phyloP scores from a whole-genome alignment of 257 asterid genomes.

The Gynochthodes officinalis region DNA sequence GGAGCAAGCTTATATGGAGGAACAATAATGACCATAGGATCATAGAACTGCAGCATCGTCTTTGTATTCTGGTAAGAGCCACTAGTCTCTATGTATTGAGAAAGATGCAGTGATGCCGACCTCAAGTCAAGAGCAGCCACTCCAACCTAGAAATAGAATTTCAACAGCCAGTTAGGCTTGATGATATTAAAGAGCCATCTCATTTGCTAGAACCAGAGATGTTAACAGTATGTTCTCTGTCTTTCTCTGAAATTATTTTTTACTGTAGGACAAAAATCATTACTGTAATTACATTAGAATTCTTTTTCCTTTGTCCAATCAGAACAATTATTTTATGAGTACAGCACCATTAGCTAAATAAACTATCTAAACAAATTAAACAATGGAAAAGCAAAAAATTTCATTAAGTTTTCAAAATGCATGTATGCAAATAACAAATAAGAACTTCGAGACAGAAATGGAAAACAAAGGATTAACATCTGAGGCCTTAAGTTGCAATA shows the following conservation, averaged over 20 bases:
- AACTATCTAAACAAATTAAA: background rate
- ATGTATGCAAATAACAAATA: background rate
- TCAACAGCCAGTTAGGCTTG: constrained; percentile 2
- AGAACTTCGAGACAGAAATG: background rate
- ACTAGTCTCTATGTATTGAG: constrained; percentile 95
- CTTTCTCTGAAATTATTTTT: background rate
- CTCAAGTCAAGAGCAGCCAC: constrained; percentile 95
- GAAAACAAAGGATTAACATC: background rate
- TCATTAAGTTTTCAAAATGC: background rate
- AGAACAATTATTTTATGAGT: no score
- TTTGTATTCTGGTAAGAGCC: constrained; percentile 90
- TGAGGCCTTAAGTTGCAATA: background rate
- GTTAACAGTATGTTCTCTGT: background rate
- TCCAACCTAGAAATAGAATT: constrained; percentile 60
- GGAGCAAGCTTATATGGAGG: constrained; percentile 80
- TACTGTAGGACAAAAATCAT: background rate
- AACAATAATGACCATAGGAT: constrained; percentile 81
- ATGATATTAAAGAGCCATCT: constrained; percentile 7
- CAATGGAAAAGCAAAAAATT: background rate
- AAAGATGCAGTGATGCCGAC: constrained; percentile 93
- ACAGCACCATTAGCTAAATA: background rate
- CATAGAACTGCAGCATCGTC: constrained; percentile 83
- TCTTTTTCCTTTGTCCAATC: no score
- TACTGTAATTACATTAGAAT: background rate
- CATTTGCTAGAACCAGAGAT: constrained; percentile 1